Conservation (phyloP, 345 rosid species). For the Microthlaspi erraticum region DNA sequence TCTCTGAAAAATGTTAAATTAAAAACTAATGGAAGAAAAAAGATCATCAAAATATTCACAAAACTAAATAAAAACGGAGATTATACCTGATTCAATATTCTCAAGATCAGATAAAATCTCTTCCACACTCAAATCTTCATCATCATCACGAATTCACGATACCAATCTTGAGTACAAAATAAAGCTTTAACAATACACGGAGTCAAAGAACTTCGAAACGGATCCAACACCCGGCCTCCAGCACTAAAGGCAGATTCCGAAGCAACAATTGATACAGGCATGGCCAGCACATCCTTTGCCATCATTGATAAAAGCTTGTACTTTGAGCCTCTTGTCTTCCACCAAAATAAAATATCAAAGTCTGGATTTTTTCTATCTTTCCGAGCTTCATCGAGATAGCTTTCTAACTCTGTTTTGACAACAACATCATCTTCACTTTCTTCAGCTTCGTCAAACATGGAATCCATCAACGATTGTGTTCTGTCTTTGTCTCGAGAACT, state of each 20-base stretch:
- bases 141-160: background rate
- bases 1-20: too few relatives aligned
- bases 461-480: background rate
- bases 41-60: too few relatives aligned
- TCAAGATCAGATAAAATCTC: slow-evolving; percentile 7
- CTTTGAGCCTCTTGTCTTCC: background rate
- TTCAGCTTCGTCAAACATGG: background rate
- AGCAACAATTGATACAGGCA: slow-evolving; percentile 28
- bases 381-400: background rate
- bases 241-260: slow-evolving; percentile 23
- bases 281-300: slow-evolving; percentile 29
- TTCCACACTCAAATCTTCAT: background rate
- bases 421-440: background rate
- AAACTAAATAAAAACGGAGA: too few relatives aligned
- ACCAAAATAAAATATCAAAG: slow-evolving; percentile 13
- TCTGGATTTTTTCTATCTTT: background rate
- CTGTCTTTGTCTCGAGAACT: background rate
- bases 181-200: slow-evolving; percentile 30
- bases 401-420: slow-evolving; percentile 7
- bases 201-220: slow-evolving; percentile 30
- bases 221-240: slow-evolving; percentile 8
- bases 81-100: slow-evolving; percentile 14
- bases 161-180: slow-evolving; percentile 36
- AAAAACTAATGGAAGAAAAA: too few relatives aligned
- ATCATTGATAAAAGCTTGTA: slow-evolving; percentile 19